Percentiles rank a stretch among this genome's conserved stretches.
phyloP scores from a whole-genome alignment of 208 protist species.

The Trypanosomatidae sp. region DNA sequence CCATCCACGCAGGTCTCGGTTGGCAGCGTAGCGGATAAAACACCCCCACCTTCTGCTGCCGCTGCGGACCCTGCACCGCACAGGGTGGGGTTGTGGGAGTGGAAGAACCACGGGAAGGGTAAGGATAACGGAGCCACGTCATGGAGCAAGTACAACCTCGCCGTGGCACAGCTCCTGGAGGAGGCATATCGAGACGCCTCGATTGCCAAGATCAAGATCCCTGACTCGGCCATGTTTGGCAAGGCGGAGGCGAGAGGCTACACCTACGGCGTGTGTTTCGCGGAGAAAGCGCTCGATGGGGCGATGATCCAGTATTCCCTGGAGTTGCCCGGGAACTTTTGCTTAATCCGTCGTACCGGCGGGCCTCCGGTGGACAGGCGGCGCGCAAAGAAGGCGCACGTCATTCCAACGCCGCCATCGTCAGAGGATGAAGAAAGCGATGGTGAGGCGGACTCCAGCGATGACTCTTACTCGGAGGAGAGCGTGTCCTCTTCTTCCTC shows the following conservation, averaged over 20 bases:
- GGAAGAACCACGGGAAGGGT: slow-evolving; percentile 47
- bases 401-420: slow-evolving; percentile 36
- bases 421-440: slow-evolving; percentile 20
- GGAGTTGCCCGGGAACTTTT: slow-evolving; percentile 34
- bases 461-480: not conserved
- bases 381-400: slow-evolving; percentile 18
- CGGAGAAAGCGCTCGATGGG: slow-evolving; percentile 33
- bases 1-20: slow-evolving; percentile 14
- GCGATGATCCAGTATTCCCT: slow-evolving; percentile 62
- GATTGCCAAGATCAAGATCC: slow-evolving; percentile 28
- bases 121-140: slow-evolving; percentile 33
- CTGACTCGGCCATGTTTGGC: slow-evolving; percentile 33
- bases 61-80: not conserved
- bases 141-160: slow-evolving; percentile 53
- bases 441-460: slow-evolving; percentile 13
- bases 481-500: slow-evolving; percentile 10
- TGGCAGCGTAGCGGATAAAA: not conserved
- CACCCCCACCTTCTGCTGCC: not conserved
- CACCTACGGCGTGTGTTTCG: slow-evolving; percentile 69
- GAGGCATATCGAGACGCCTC: slow-evolving; percentile 33
- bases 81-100: slow-evolving; percentile 51
- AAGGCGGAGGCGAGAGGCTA: not conserved
- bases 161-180: slow-evolving; percentile 50
- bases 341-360: slow-evolving; percentile 38
- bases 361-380: slow-evolving; percentile 28